A percentile compares a stretch with the other conserved stretches of the same genome.
phyloP scores from a whole-genome alignment of 1,284 basidiomycete genomes.

The Bjerkandera adusta region DNA sequence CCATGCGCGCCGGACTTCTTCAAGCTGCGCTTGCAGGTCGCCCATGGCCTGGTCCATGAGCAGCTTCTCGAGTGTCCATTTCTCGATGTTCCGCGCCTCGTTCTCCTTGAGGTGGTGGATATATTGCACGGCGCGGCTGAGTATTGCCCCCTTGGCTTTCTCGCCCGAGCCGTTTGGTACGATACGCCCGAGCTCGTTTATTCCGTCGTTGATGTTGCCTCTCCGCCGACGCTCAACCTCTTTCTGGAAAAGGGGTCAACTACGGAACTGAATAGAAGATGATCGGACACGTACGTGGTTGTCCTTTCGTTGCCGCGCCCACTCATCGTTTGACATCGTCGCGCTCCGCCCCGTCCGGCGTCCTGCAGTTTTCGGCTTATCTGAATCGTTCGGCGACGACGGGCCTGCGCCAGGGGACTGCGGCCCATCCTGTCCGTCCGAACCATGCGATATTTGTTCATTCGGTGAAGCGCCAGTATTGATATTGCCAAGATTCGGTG shows the following conservation, averaged over 20 bases:
- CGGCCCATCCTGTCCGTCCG: slow-evolving; percentile 9
- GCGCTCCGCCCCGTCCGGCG: slow-evolving; percentile 33
- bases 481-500: slow-evolving; percentile 49
- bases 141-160: slow-evolving; percentile 87
- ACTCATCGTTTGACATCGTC: slow-evolving; percentile 61
- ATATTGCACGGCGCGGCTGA: slow-evolving; percentile 83
- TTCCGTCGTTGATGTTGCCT: slow-evolving; percentile 95
- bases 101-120: slow-evolving; percentile 90
- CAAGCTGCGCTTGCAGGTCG: slow-evolving; percentile 75
- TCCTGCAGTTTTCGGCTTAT: slow-evolving; percentile 15
- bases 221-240: slow-evolving; percentile 94
- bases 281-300: slow-evolving; percentile 62
- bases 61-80: slow-evolving; percentile 92
- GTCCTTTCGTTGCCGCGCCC: slow-evolving; percentile 80
- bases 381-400: slow-evolving; percentile 14
- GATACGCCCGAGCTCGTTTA: slow-evolving; percentile 87
- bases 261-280: not conserved
- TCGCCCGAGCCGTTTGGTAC: slow-evolving; percentile 87
- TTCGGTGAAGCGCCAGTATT: slow-evolving; percentile 8
- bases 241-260: slow-evolving; percentile 58
- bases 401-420: not conserved
- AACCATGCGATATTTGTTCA: slow-evolving; percentile 24
- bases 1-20: slow-evolving; percentile 72
- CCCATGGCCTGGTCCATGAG: slow-evolving; percentile 92
- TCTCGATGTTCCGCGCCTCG: slow-evolving; percentile 88